phyloP scores from a whole-genome alignment of 75 land plant species.

The Pinus albicaulis region DNA sequence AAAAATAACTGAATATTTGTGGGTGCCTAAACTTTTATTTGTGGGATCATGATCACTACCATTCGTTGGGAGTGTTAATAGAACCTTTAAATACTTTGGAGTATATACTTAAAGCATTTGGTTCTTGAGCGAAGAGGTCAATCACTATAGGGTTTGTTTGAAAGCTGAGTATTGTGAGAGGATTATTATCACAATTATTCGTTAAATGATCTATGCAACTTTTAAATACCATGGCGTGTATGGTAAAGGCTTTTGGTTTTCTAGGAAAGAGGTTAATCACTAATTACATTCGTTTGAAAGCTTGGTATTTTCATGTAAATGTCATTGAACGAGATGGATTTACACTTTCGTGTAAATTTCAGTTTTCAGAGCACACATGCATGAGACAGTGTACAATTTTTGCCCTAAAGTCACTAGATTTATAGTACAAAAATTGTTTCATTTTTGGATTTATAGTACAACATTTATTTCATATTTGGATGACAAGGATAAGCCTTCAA shows the following conservation, averaged over 20 bases:
- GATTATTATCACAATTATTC: not conserved
- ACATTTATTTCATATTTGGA: too few species aligned
- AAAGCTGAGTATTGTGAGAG: not conserved
- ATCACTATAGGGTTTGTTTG: not conserved
- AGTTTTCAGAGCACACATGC: too few species aligned
- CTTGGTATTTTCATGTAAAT: not conserved
- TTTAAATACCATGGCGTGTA: too few species aligned
- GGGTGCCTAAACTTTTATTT: not conserved
- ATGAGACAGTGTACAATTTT: too few species aligned
- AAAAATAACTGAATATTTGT: not conserved
- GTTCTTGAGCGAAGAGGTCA: not conserved
- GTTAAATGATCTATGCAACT: not conserved
- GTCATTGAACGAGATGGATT: too few species aligned
- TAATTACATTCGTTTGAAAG: not conserved
- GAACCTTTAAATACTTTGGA: too few species aligned
- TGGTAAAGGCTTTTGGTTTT: not conserved
- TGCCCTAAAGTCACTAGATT: too few species aligned
- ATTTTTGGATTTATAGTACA: too few species aligned
- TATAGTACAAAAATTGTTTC: too few species aligned
- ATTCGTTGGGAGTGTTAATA: not conserved
- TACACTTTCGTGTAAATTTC: too few species aligned
- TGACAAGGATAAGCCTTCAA: too few species aligned
- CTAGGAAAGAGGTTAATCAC: not conserved
- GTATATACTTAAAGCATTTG: not conserved
- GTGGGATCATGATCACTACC: not conserved